A percentile compares a stretch with the other conserved stretches of the same genome.
These are phyloP conservation scores for Fusarium foetens DNA, from an alignment of 2,329 filamentous ascomycete genomes.

Conservation along the genomic window DNA sequence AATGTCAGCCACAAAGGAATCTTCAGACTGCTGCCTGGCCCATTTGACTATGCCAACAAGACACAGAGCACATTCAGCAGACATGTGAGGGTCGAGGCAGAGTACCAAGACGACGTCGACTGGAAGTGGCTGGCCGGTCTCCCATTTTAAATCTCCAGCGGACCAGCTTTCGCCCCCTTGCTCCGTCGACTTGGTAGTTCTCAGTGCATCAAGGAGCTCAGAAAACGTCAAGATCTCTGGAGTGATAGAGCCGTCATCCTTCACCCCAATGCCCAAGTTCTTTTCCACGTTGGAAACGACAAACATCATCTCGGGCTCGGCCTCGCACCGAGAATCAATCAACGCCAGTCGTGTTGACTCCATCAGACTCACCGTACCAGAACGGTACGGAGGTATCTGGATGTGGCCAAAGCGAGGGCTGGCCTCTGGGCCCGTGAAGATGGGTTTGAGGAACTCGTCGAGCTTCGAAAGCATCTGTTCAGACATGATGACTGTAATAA, in stretches of 20 bases:
- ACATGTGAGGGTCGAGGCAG: not conserved
- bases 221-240: not conserved
- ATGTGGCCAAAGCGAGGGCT: not conserved
- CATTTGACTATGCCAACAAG: not conserved
- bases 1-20: accelerated
- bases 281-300: not conserved
- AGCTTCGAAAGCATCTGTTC: too few species aligned
- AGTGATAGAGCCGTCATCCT: not conserved
- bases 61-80: not conserved
- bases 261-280: not conserved
- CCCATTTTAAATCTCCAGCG: not conserved
- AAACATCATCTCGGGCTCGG: not conserved
- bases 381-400: not conserved
- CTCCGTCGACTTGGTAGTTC: not conserved
- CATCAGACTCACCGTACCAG: not conserved
- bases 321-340: too few species aligned
- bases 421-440: too few species aligned
- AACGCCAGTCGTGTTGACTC: not conserved
- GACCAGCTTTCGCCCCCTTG: too few species aligned
- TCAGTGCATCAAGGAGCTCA: not conserved
- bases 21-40: not conserved
- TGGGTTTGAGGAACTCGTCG: too few species aligned
- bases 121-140: not conserved
- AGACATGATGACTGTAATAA: too few species aligned
- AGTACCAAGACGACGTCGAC: not conserved